A percentile compares a stretch with the other conserved stretches of the same genome.
phyloP scores from a whole-genome alignment of 768 basidiomycete genomes.

The Macrolepiota fuliginosa region DNA sequence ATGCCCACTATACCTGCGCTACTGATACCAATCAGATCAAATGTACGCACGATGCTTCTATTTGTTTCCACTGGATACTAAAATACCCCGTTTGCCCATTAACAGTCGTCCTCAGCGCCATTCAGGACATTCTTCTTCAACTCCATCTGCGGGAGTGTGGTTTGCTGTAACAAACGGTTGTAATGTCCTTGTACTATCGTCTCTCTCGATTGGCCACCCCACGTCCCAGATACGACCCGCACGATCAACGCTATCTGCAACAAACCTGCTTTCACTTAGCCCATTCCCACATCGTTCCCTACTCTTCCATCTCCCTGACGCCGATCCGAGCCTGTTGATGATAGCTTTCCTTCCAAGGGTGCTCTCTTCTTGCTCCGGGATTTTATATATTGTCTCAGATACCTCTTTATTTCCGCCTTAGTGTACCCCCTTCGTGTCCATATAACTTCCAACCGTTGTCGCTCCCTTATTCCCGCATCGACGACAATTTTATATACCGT shows the following conservation, averaged over 20 bases:
- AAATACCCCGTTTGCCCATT: background rate
- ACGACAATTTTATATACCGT: constrained; percentile 5
- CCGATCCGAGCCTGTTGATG: constrained; percentile 5
- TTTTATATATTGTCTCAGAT: constrained; percentile 6
- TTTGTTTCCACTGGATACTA: background rate
- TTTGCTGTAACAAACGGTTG: constrained; percentile 46
- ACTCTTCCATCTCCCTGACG: background rate
- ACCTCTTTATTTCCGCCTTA: background rate
- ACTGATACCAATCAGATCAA: constrained; percentile 94
- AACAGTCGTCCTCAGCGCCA: constrained; percentile 78
- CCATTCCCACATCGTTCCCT: background rate
- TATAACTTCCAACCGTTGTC: constrained; percentile 3
- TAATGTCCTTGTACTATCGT: constrained; percentile 8
- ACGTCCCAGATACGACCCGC: constrained; percentile 6
- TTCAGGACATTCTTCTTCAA: constrained; percentile 86
- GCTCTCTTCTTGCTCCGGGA: background rate
- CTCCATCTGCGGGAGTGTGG: constrained; percentile 86
- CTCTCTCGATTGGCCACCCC: constrained; percentile 6
- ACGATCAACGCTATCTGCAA: constrained; percentile 5
- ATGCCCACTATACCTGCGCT: constrained; percentile 91
- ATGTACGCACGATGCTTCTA: constrained; percentile 47
- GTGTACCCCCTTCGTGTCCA: background rate
- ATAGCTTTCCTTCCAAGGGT: background rate
- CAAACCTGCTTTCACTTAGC: background rate
- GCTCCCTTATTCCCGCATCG: background rate